Conservation (phyloP, 2,329 filamentous ascomycete genomes). For the Pseudohalonectria lignicola region DNA sequence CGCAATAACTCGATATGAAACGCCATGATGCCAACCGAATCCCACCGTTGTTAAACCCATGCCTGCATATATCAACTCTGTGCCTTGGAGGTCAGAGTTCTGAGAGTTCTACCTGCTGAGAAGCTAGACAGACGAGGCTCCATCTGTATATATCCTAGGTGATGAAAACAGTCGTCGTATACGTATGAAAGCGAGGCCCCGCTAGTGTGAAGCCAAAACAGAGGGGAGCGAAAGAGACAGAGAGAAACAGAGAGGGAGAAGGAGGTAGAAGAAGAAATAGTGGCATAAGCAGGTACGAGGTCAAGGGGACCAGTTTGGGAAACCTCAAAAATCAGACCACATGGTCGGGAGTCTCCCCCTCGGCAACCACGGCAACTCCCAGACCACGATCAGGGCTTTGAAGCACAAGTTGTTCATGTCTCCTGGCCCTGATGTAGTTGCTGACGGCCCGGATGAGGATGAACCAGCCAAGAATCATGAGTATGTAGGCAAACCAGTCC, state of each 20-base stretch:
- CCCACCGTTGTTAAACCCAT: too few species aligned
- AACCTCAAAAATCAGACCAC: too few species aligned
- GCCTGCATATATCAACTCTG: too few species aligned
- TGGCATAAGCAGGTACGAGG: too few species aligned
- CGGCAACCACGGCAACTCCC: constrained; percentile 73
- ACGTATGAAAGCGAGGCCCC: neutral
- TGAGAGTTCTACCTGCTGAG: too few species aligned
- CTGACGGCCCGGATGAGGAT: constrained; percentile 89
- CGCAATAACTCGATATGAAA: too few species aligned
- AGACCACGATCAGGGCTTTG: constrained; percentile 87
- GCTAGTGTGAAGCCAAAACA: neutral
- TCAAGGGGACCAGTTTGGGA: too few species aligned
- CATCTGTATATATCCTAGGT: too few species aligned
- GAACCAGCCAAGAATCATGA: constrained; percentile 99
- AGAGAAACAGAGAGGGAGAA: constrained; percentile 1
- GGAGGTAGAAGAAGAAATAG: neutral
- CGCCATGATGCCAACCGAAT: too few species aligned
- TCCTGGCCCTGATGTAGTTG: constrained; percentile 76
- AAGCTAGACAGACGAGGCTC: too few species aligned
- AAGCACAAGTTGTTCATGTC: constrained; percentile 86
- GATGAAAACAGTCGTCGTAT: too few species aligned
- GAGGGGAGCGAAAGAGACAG: neutral
- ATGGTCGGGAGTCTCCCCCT: constrained; percentile 69
- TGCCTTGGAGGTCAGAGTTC: too few species aligned
- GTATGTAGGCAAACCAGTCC: constrained; percentile 82